Base-by-base conservation (phyloP, 2,329 filamentous ascomycete species). In the Exophiala sideris region DNA sequence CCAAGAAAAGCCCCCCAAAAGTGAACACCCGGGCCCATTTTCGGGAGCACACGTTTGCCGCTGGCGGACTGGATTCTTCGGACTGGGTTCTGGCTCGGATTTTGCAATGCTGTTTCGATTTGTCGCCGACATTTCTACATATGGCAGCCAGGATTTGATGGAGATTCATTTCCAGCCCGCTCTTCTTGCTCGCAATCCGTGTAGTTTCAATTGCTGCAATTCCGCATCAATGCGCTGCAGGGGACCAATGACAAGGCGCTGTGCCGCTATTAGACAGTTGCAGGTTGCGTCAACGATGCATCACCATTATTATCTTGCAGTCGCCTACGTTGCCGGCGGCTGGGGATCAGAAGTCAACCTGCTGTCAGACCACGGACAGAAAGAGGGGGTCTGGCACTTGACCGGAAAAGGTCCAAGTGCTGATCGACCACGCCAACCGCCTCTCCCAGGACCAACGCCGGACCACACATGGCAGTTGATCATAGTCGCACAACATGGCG, bases 391-490 rank as follows among this genome's bases (percentile, higher is more conserved):
- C 18, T 44, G 46, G 40, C 50, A 52, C 50, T 48, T 48, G 50
- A 32, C 36, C 51, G 14, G 45, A 54, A 48, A 20, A 16, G 34
- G 32, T 29, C 14, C 46, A 49, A 50, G 39, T 47, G 52, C 47
- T 55, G 47, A 54, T 53, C 53, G 50, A 50, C 52, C 44, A 44
- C 50, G 52, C 42, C 45, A 50, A 53, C 46, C 53, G 35, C 57
- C 52, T 53, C 29, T 50, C 54, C 52, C 36, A 59, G 53, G 52
- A 54, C 45, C 47, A 59, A 49, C 50, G 49, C 57, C 57, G 53
- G 53, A 44, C 57, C 53, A 59, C 57, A 56, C 57, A 53, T 57
- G 54, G 51, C 50, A 53, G 41, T 50, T 50, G 34, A 50, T 50
- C 39, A 52, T 42, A n/a, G 57, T 52, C 53, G 50, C 47, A 54